A percentile compares a stretch with the other conserved stretches of the same genome.
These are phyloP conservation scores for Echeveria elegans DNA, from an alignment of 164 flowering plant species.

Conservation along the genomic window DNA sequence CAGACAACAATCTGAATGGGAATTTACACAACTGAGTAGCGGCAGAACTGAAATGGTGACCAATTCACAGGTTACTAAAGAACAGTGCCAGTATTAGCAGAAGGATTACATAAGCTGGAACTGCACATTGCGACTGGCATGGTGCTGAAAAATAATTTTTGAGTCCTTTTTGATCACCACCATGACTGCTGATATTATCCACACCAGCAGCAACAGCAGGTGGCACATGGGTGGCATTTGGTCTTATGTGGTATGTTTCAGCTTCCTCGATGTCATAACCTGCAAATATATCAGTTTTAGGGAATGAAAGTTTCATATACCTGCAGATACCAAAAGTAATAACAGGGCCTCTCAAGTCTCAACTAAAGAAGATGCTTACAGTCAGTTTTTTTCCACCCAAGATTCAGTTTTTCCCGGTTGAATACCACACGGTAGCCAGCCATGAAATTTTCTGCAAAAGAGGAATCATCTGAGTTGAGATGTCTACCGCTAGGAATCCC, in stretches of 20 bases:
- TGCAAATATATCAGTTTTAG: conserved; percentile 4
- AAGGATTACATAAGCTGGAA: neutral
- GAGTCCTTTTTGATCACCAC: too few relatives aligned
- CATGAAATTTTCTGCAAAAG: conserved; percentile 57
- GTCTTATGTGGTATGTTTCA: conserved; percentile 9
- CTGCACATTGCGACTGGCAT: conserved; percentile 4
- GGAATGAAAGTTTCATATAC: neutral
- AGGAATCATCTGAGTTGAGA: neutral
- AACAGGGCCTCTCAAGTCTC: neutral
- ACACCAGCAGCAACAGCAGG: conserved; percentile 36
- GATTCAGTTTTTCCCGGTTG: conserved; percentile 42
- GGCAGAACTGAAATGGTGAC: neutral
- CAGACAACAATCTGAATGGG: too few relatives aligned
- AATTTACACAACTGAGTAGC: too few relatives aligned
- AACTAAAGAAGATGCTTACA: conserved; percentile 23
- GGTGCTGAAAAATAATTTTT: conserved; percentile 15
- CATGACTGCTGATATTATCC: conserved; percentile 15
- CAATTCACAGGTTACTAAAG: neutral
- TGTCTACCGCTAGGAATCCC: conserved; percentile 7
- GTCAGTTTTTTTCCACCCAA: conserved; percentile 56
- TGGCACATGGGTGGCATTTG: conserved; percentile 17
- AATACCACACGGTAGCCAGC: conserved; percentile 56
- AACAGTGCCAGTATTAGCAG: neutral
- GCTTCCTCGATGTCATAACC: conserved; percentile 35
- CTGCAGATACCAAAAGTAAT: neutral